Percentiles rank a stretch among this genome's conserved stretches.
These are phyloP conservation scores for Paecilomyces niveus DNA, from an alignment of 2,329 filamentous ascomycete genomes.

Conservation along the genomic window DNA sequence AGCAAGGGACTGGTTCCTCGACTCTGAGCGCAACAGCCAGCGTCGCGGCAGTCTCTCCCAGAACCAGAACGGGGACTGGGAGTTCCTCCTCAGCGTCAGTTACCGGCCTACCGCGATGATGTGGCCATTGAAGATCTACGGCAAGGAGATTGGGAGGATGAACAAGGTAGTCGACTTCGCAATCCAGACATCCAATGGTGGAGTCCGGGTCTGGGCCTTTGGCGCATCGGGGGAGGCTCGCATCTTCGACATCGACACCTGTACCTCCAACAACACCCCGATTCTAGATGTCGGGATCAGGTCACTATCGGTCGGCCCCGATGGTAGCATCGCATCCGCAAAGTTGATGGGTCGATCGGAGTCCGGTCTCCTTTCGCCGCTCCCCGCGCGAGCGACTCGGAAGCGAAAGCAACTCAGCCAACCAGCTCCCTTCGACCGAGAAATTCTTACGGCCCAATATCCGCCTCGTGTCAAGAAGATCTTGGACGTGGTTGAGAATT, in stretches of 20 bases:
- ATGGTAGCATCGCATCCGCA: slow-evolving; percentile 19
- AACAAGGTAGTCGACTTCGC: slow-evolving; percentile 45
- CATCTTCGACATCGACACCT: slow-evolving; percentile 41
- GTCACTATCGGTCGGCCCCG: slow-evolving; percentile 14
- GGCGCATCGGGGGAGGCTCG: slow-evolving; percentile 36
- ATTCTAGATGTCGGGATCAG: slow-evolving; percentile 15
- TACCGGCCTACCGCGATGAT: slow-evolving; percentile 28
- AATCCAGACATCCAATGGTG: slow-evolving; percentile 34
- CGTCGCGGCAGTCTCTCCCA: slow-evolving; percentile 23
- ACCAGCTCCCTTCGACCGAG: slow-evolving; percentile 14
- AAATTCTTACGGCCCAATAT: slow-evolving; percentile 2
- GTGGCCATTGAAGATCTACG: slow-evolving; percentile 46
- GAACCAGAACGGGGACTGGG: slow-evolving; percentile 34
- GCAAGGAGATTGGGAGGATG: slow-evolving; percentile 43
- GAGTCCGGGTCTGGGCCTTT: slow-evolving; percentile 49
- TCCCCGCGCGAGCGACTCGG: slow-evolving; percentile 8
- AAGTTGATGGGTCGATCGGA: slow-evolving; percentile 11
- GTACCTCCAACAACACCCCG: slow-evolving; percentile 9
- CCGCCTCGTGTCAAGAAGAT: not conserved
- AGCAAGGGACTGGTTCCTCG: slow-evolving; percentile 24
- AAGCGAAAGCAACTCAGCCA: slow-evolving; percentile 21
- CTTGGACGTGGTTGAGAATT: not conserved
- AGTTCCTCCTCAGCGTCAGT: slow-evolving; percentile 28
- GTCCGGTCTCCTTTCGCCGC: slow-evolving; percentile 3
- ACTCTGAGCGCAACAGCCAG: slow-evolving; percentile 17